phyloP scores from a whole-genome alignment of 2,329 filamentous ascomycete genomes.

The Fusarium palustre region DNA sequence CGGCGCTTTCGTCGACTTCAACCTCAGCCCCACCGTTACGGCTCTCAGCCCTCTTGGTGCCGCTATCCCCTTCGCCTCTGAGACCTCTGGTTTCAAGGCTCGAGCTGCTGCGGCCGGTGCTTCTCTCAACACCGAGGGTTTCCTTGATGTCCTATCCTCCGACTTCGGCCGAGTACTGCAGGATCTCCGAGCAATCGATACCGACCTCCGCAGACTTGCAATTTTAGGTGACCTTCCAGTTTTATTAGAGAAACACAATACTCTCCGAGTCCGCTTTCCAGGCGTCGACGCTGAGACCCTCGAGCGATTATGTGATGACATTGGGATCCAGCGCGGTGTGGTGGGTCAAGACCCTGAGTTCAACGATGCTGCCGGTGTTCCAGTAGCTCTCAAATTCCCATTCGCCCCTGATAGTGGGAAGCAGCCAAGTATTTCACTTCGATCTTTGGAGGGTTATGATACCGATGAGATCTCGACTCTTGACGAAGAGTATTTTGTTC shows the following conservation, averaged over 20 bases:
- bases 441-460: conserved; percentile 58
- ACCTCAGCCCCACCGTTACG: conserved; percentile 88
- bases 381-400: conserved; percentile 85
- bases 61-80: conserved; percentile 60
- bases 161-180: conserved; percentile 91
- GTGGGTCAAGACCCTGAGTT: conserved; percentile 84
- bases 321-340: conserved; percentile 83
- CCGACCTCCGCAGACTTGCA: conserved; percentile 83
- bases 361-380: conserved; percentile 71
- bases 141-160: conserved; percentile 84
- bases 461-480: conserved; percentile 54
- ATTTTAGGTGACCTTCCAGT: conserved; percentile 86
- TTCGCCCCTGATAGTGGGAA: conserved; percentile 73
- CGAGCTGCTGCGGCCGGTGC: conserved; percentile 59
- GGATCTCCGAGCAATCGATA: conserved; percentile 81
- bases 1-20: conserved; percentile 90
- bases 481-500: conserved; percentile 52
- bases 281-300: conserved; percentile 88
- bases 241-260: conserved; percentile 73
- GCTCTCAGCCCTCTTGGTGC: conserved; percentile 79
- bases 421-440: conserved; percentile 61
- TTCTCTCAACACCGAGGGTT: conserved; percentile 82
- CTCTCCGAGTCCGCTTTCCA: conserved; percentile 86
- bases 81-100: conserved; percentile 58
- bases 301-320: conserved; percentile 85